phyloP scores from a whole-genome alignment of 192 early-diverging fungal genomes.

The Backusella macrospora region DNA sequence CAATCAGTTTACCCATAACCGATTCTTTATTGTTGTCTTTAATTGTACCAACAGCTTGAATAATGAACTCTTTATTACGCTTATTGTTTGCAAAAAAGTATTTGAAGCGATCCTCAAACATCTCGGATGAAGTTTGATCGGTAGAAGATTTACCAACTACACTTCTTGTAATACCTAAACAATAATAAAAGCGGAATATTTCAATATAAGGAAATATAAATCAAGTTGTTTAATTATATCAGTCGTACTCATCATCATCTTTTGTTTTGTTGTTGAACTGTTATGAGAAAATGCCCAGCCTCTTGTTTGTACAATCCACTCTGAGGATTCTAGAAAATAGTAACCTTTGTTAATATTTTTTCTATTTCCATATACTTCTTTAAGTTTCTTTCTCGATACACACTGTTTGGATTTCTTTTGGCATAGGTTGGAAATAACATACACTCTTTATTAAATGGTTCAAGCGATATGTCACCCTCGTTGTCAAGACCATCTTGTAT shows the following conservation, averaged over 20 bases:
- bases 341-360: neutral
- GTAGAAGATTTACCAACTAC: slow-evolving; percentile 26
- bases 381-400: neutral
- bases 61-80: slow-evolving; percentile 44
- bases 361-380: neutral
- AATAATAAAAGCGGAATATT: slow-evolving; percentile 2
- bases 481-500: neutral
- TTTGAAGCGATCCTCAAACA: slow-evolving; percentile 35
- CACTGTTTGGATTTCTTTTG: slow-evolving; percentile 34
- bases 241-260: slow-evolving; percentile 35
- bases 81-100: slow-evolving; percentile 57
- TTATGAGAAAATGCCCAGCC: slow-evolving; percentile 45
- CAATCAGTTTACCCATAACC: neutral
- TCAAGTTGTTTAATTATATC: slow-evolving; percentile 4
- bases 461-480: neutral
- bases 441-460: slow-evolving; percentile 29
- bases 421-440: slow-evolving; percentile 56
- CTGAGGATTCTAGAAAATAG: slow-evolving; percentile 17
- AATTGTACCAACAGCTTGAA: slow-evolving; percentile 52
- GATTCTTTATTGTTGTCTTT: neutral
- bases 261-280: slow-evolving; percentile 26
- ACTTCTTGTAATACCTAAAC: slow-evolving; percentile 37
- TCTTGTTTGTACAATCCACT: slow-evolving; percentile 36
- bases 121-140: slow-evolving; percentile 18
- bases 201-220: neutral